These are phyloP conservation scores for Trichoderma reesei DNA, from an alignment of 495 filamentous ascomycete genomes.

Conservation along the genomic window DNA sequence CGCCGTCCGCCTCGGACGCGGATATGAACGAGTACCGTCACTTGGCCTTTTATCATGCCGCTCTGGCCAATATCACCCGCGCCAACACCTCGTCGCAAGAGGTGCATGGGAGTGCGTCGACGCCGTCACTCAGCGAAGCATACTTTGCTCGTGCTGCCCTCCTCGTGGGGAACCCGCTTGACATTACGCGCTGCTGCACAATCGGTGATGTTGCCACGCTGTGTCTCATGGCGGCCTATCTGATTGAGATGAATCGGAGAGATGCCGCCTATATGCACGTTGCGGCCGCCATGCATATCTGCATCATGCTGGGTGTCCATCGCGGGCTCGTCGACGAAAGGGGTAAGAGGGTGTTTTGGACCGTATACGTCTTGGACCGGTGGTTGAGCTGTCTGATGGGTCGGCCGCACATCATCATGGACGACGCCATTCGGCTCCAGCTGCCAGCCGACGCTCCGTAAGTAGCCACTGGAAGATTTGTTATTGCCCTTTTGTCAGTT, in stretches of 20 bases:
- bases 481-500: background rate
- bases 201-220: constrained; percentile 24
- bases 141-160: constrained; percentile 25
- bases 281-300: constrained; percentile 26
- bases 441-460: constrained; percentile 25
- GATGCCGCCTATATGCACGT: constrained; percentile 31
- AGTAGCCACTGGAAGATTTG: constrained; percentile 5
- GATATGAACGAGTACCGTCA: constrained; percentile 11
- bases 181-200: constrained; percentile 20
- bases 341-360: constrained; percentile 33
- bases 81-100: constrained; percentile 15
- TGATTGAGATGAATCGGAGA: constrained; percentile 30
- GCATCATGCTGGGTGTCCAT: constrained; percentile 28
- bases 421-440: constrained; percentile 26
- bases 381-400: constrained; percentile 35
- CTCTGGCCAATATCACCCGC: constrained; percentile 22
- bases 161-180: constrained; percentile 29
- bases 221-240: constrained; percentile 29
- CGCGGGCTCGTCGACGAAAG: constrained; percentile 22
- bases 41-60: constrained; percentile 23
- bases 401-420: constrained; percentile 25
- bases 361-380: constrained; percentile 32
- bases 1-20: background rate
- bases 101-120: background rate
- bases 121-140: constrained; percentile 17